A percentile compares a stretch with the other conserved stretches of the same genome.
Conservation (phyloP, 2,329 filamentous ascomycete genomes). For the Penicillium fuscoglaucum region DNA sequence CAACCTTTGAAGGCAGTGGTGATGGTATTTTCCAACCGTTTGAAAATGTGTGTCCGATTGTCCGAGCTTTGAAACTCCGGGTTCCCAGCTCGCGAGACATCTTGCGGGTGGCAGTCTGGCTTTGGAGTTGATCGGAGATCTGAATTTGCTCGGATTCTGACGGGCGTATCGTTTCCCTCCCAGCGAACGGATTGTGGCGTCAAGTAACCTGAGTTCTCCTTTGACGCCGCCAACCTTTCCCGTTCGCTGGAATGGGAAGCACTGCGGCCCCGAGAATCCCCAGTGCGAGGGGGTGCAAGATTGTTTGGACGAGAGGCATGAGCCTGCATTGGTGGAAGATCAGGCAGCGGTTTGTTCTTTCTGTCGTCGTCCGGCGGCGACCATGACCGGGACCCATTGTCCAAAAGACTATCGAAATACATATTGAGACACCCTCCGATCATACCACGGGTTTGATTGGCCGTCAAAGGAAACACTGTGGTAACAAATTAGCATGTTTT, state of each 20-base stretch:
- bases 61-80: conserved; percentile 40
- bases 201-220: conserved; percentile 19
- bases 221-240: conserved; percentile 16
- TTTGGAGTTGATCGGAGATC: conserved; percentile 30
- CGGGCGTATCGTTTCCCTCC: conserved; percentile 23
- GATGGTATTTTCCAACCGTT: conserved; percentile 75
- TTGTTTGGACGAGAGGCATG: conserved; percentile 14
- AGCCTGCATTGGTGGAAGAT: conserved; percentile 13
- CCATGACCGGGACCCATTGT: conserved; percentile 22
- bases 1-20: conserved; percentile 66
- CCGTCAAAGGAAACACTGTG: conserved; percentile 54
- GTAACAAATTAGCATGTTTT: conserved; percentile 2
- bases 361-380: conserved; percentile 22
- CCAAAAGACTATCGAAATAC: conserved; percentile 49
- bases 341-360: conserved; percentile 15
- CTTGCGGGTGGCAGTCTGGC: conserved; percentile 21
- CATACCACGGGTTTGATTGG: conserved; percentile 60
- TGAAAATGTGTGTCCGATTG: conserved; percentile 63
- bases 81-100: conserved; percentile 22
- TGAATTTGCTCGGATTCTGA: conserved; percentile 31
- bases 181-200: conserved; percentile 18
- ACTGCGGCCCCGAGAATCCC: conserved; percentile 29
- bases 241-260: conserved; percentile 28
- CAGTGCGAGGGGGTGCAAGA: conserved; percentile 20
- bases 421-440: conserved; percentile 56